Evolutionary conservation across 129 eudicot species (phyloP).

Genomic region (Sambucus nigra): DNA sequence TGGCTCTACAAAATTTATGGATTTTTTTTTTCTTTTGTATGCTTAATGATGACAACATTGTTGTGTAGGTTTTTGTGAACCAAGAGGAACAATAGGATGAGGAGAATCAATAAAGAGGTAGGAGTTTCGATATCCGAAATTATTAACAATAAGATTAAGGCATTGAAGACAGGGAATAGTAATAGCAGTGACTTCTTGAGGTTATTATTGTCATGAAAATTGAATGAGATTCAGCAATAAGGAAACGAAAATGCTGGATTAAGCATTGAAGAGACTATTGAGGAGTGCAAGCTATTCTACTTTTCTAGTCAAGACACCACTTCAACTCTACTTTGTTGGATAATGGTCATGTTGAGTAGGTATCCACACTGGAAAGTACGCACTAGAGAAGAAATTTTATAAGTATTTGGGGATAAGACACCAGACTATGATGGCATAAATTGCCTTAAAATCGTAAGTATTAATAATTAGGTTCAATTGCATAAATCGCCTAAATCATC

Average conservation of each 20-base stretch:
- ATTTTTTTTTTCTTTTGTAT: not conserved
- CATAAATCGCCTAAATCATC: too few relatives aligned
- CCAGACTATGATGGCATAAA: constrained; percentile 27
- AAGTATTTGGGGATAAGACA: constrained; percentile 15
- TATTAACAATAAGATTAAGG: constrained; percentile 19
- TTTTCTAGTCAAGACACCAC: constrained; percentile 37
- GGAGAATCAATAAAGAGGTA: constrained; percentile 14
- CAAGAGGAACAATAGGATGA: constrained; percentile 21
- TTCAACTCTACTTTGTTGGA: constrained; percentile 28
- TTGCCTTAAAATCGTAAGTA: constrained; percentile 29
- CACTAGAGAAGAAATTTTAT: constrained; percentile 26
- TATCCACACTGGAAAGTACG: constrained; percentile 29
- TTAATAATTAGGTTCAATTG: too few relatives aligned
- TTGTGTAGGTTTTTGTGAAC: constrained; percentile 18
- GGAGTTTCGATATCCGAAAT: constrained; percentile 13
- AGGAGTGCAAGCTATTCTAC: constrained; percentile 34
- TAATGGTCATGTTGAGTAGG: constrained; percentile 25
- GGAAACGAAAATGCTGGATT: constrained; percentile 16
- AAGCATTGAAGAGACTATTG: constrained; percentile 27
- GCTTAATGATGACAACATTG: too few relatives aligned
- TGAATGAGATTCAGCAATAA: constrained; percentile 19
- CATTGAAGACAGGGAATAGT: constrained; percentile 22
- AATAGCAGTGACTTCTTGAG: constrained; percentile 24
- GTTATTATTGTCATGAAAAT: constrained; percentile 23
- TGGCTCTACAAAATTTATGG: not conserved